These are phyloP conservation scores for Metrosideros polymorpha DNA, from an alignment of 441 rosid genomes.

Conservation along the genomic window DNA sequence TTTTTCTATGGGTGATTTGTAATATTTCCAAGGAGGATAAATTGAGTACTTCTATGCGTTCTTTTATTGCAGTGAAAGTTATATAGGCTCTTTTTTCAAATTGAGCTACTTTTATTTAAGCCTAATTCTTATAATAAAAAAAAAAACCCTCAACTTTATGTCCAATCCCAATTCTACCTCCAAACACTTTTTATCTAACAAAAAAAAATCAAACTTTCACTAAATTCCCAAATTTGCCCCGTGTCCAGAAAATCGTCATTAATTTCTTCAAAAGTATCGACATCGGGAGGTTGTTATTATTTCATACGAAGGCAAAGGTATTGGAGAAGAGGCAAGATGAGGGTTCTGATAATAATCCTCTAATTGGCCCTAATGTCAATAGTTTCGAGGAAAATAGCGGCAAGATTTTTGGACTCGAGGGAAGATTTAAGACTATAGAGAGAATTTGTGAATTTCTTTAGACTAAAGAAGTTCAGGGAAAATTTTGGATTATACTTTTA, in stretches of 20 bases:
- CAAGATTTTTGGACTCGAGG: not conserved
- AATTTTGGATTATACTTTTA: no score
- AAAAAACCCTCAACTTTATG: not conserved
- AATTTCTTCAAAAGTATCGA: not conserved
- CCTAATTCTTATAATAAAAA: not conserved
- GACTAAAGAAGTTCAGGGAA: not conserved
- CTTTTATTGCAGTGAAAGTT: not conserved
- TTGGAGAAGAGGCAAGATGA: not conserved
- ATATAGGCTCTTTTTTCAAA: not conserved
- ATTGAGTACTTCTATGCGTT: not conserved
- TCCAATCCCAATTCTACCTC: not conserved
- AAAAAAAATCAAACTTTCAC: not conserved
- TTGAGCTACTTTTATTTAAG: not conserved
- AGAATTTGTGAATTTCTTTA: not conserved
- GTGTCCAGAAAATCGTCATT: fast-evolving
- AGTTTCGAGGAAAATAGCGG: not conserved
- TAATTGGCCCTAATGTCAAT: not conserved
- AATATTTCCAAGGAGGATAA: not conserved
- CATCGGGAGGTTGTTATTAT: not conserved
- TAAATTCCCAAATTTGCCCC: not conserved
- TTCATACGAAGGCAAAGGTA: not conserved
- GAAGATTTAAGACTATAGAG: not conserved
- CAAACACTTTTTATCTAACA: not conserved
- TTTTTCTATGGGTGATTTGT: not conserved
- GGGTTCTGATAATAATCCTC: not conserved